Evolutionary conservation across 208 protist genomes (phyloP).

Genomic region (Trypanosoma rangeli): DNA sequence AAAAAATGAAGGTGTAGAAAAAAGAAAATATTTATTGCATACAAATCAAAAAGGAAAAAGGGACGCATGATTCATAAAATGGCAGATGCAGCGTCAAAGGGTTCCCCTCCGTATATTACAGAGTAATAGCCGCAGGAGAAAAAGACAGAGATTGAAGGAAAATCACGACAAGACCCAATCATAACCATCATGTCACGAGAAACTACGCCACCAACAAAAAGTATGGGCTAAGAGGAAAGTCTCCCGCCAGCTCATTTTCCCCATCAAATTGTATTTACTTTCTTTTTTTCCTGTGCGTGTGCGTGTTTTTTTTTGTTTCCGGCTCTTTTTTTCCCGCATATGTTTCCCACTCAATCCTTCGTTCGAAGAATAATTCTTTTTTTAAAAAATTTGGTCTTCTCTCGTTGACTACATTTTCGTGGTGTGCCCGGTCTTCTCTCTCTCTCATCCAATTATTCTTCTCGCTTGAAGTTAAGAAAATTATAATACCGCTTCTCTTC

Average conservation of each 20-base stretch:
- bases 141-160: neutral
- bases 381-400: neutral
- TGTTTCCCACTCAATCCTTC: neutral
- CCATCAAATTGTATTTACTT: neutral
- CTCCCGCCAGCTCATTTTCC: neutral
- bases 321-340: neutral
- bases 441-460: conserved; percentile 4
- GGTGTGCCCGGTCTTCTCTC: neutral
- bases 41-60: neutral
- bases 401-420: neutral
- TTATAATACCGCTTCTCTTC: neutral
- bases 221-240: neutral
- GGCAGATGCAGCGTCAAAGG: no score
- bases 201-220: neutral
- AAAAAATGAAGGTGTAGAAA: neutral
- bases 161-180: neutral
- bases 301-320: neutral
- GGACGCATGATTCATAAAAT: no score
- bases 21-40: neutral
- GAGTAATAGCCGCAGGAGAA: conserved; percentile 1
- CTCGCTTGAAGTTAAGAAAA: neutral
- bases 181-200: neutral
- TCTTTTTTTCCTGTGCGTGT: neutral
- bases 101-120: no score
- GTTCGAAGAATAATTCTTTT: conserved; percentile 4